phyloP scores from a whole-genome alignment of 345 rosid species.

The Turritis glabra region DNA sequence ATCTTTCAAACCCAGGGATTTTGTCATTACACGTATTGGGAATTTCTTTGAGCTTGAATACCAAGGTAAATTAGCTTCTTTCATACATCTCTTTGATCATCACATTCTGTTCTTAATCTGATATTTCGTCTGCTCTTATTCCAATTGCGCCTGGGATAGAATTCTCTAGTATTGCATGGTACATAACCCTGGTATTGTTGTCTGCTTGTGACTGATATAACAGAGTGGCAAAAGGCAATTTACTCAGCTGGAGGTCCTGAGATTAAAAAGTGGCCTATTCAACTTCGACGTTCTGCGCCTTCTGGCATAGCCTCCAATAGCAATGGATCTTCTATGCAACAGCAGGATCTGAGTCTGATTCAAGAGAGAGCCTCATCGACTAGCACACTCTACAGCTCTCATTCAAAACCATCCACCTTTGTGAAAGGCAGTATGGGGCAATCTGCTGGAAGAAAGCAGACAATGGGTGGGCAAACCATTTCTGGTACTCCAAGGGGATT shows the following conservation, averaged over 20 bases:
- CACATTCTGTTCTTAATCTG: conserved; percentile 6
- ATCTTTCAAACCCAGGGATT: conserved; percentile 82
- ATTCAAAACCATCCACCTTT: conserved; percentile 76
- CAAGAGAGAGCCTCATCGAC: conserved; percentile 94
- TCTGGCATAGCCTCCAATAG: conserved; percentile 71
- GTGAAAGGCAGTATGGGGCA: conserved; percentile 90
- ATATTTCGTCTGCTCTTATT: neutral
- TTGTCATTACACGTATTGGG: conserved; percentile 89
- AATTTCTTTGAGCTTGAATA: conserved; percentile 96
- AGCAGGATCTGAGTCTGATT: conserved; percentile 86
- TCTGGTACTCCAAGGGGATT: conserved; percentile 80
- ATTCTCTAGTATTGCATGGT: neutral
- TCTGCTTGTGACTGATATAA: conserved; percentile 30
- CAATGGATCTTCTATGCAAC: conserved; percentile 81
- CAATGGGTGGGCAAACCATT: conserved; percentile 62
- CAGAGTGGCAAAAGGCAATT: conserved; percentile 99
- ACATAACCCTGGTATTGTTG: conserved; percentile 7
- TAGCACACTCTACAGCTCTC: conserved; percentile 78
- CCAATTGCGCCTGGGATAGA: neutral
- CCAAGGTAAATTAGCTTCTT: conserved; percentile 56
- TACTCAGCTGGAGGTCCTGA: conserved; percentile 91
- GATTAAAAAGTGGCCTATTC: conserved; percentile 91
- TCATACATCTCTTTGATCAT: conserved; percentile 7
- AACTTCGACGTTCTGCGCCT: conserved; percentile 81
- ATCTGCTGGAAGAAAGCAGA: conserved; percentile 75